Percentiles rank a stretch among this genome's conserved stretches.
phyloP scores from a whole-genome alignment of 257 asterid genomes.

The Capsicum baccatum region DNA sequence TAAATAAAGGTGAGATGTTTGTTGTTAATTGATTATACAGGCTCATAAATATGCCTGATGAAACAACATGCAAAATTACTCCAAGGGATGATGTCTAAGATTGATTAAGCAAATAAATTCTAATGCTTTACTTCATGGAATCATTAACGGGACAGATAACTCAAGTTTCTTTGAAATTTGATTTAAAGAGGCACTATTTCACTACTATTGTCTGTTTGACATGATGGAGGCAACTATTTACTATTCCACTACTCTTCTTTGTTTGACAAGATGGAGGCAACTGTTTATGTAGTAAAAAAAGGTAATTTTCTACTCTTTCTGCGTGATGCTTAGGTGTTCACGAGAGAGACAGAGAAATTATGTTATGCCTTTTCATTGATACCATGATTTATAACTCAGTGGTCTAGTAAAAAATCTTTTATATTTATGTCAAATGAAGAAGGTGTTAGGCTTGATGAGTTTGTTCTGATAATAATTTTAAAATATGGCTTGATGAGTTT shows the following conservation, averaged over 20 bases:
- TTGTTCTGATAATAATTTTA: no score
- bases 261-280: constrained; percentile 35
- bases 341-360: no score
- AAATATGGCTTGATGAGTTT: no score
- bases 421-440: no score
- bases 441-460: no score
- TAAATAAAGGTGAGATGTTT: constrained; percentile 31
- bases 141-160: constrained; percentile 39
- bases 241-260: not conserved
- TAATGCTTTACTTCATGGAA: constrained; percentile 43
- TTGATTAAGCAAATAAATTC: constrained; percentile 43
- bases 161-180: constrained; percentile 34
- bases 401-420: no score
- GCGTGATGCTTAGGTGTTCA: no score
- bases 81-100: constrained; percentile 40
- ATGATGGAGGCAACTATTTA: constrained; percentile 40
- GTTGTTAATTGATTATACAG: constrained; percentile 45
- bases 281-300: no score
- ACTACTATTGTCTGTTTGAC: constrained; percentile 45
- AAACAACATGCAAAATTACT: constrained; percentile 25
- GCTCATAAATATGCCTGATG: constrained; percentile 41
- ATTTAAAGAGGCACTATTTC: not conserved
- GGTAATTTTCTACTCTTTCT: no score
- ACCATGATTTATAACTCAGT: no score
- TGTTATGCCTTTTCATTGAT: no score